Conservation (phyloP, 257 asterid species). For the Salvia miltiorrhiza region DNA sequence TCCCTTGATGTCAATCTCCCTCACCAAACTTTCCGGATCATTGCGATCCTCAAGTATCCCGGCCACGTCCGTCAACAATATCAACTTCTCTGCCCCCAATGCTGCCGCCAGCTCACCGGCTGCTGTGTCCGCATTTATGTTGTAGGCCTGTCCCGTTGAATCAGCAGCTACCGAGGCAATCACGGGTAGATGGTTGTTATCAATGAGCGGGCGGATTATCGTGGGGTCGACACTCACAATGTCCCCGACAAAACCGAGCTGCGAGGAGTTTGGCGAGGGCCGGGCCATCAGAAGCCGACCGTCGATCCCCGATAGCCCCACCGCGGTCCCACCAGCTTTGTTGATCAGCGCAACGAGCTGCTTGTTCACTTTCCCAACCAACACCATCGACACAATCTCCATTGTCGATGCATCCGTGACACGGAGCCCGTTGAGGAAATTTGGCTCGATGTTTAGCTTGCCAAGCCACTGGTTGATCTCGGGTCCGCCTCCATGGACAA, state of each 20-base stretch:
- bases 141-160: conserved; percentile 47
- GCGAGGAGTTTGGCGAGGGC: conserved; percentile 53
- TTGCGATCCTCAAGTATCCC: conserved; percentile 59
- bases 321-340: conserved; percentile 81
- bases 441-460: conserved; percentile 54
- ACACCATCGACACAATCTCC: conserved; percentile 84
- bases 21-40: conserved; percentile 65
- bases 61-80: conserved; percentile 67
- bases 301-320: conserved; percentile 73
- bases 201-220: conserved; percentile 53
- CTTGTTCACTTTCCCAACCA: conserved; percentile 72
- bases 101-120: conserved; percentile 83
- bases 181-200: conserved; percentile 71
- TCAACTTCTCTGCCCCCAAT: conserved; percentile 69
- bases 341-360: conserved; percentile 70
- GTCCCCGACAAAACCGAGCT: conserved; percentile 85
- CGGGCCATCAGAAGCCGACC: conserved; percentile 72
- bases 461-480: conserved; percentile 82
- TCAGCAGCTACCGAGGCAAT: conserved; percentile 83
- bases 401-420: conserved; percentile 79
- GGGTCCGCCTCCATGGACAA: conserved; percentile 85
- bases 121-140: conserved; percentile 77
- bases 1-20: conserved; percentile 66
- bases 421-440: conserved; percentile 70
- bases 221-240: conserved; percentile 68